phyloP scores from a whole-genome alignment of 108 stramenopile genomes.

The Nitzschia sp. region DNA sequence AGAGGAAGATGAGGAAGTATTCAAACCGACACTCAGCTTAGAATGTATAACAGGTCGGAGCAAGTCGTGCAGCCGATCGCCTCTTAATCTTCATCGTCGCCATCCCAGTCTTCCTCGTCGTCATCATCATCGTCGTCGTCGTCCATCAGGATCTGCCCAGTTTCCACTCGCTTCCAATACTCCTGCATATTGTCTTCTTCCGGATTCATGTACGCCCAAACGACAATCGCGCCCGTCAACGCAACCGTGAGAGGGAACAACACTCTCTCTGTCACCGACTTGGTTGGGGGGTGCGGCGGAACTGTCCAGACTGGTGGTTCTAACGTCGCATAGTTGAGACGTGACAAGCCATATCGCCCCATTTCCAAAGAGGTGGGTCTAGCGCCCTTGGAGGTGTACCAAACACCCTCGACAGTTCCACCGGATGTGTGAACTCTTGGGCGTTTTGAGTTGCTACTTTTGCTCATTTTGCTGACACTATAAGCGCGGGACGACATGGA shows the following conservation, averaged over 20 bases:
- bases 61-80: too few species aligned
- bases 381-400: slow-evolving; percentile 14
- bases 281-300: slow-evolving; percentile 39
- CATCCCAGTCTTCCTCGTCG: slow-evolving; percentile 20
- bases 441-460: background rate
- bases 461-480: background rate
- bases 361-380: slow-evolving; percentile 26
- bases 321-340: slow-evolving; percentile 26
- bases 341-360: slow-evolving; percentile 35
- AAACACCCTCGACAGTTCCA: slow-evolving; percentile 7
- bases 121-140: slow-evolving; percentile 42
- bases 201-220: slow-evolving; percentile 45
- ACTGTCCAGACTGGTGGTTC: slow-evolving; percentile 34
- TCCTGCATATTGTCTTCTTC: slow-evolving; percentile 43
- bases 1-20: too few species aligned
- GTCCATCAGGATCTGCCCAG: slow-evolving; percentile 37
- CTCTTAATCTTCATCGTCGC: slow-evolving; percentile 15
- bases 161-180: slow-evolving; percentile 41
- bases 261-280: slow-evolving; percentile 22
- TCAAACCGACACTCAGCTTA: too few species aligned
- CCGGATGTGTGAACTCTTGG: background rate
- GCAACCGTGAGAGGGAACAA: slow-evolving; percentile 29
- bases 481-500: background rate
- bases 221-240: slow-evolving; percentile 4
- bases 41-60: too few species aligned